phyloP scores from a whole-genome alignment of 78 protist species.

The Pigoraptor vietnamica region DNA sequence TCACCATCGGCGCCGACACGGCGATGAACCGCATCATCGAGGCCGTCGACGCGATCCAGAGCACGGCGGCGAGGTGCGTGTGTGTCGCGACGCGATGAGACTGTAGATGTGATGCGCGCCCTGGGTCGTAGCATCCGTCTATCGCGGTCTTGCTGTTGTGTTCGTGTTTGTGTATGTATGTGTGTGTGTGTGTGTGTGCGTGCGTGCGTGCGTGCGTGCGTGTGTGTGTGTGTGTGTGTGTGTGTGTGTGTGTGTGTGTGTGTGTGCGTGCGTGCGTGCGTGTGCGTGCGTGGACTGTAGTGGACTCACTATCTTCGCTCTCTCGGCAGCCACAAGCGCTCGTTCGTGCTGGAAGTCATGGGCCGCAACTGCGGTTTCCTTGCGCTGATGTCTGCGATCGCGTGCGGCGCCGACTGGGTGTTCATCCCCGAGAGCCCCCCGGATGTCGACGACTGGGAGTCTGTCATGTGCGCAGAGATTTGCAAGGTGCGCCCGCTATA shows the following conservation, averaged over 20 bases:
- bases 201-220: neutral
- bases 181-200: neutral
- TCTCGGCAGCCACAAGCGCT: slow-evolving; percentile 59
- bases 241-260: no score
- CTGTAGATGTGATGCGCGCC: no score
- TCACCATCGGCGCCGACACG: slow-evolving; percentile 69
- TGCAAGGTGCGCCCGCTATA: no score
- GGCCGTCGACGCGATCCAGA: slow-evolving; percentile 56
- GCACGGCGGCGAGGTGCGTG: no score
- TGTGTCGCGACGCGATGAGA: no score
- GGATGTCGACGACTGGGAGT: slow-evolving; percentile 44
- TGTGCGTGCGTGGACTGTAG: no score
- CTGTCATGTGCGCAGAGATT: slow-evolving; percentile 27
- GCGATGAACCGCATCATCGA: slow-evolving; percentile 57
- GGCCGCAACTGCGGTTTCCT: slow-evolving; percentile 52
- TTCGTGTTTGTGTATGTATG: neutral
- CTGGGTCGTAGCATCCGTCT: neutral
- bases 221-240: neutral
- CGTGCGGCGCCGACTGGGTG: slow-evolving; percentile 70
- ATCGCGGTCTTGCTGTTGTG: neutral
- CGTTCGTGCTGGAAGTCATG: slow-evolving; percentile 72
- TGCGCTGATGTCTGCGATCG: slow-evolving; percentile 58
- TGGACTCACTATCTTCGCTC: no score
- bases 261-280: no score
- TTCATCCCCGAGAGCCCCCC: slow-evolving; percentile 70